These are phyloP conservation scores for Diaporthe caulivora DNA, from an alignment of 2,329 filamentous ascomycete genomes.

Conservation along the genomic window DNA sequence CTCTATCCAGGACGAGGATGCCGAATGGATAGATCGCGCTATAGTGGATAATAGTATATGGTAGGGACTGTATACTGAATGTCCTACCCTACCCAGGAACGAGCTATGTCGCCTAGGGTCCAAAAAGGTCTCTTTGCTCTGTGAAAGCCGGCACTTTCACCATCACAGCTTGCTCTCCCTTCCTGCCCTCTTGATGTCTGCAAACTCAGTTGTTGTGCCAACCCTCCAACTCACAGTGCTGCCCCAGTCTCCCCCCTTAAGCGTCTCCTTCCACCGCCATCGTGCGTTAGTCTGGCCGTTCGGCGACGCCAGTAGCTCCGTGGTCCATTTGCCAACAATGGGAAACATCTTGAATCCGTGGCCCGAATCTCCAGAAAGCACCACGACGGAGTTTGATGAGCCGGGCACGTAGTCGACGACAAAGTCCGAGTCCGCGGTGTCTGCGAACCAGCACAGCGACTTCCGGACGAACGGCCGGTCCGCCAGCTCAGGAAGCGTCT, in stretches of 20 bases:
- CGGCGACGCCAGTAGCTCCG: constrained; percentile 57
- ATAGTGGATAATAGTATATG: constrained; percentile 29
- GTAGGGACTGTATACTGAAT: neutral
- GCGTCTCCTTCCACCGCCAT: constrained; percentile 65
- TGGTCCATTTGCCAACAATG: constrained; percentile 67
- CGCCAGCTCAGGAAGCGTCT: constrained; percentile 65
- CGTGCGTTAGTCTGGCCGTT: constrained; percentile 55
- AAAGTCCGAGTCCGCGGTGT: constrained; percentile 71
- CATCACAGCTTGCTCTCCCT: constrained; percentile 21
- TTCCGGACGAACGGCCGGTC: constrained; percentile 68
- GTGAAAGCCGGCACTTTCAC: neutral
- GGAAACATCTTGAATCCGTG: constrained; percentile 75
- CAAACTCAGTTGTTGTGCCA: constrained; percentile 42
- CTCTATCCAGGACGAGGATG: constrained; percentile 29
- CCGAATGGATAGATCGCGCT: constrained; percentile 21
- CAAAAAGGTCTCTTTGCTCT: too few relatives aligned
- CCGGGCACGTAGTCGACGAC: constrained; percentile 70
- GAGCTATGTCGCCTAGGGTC: neutral
- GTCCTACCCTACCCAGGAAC: neutral
- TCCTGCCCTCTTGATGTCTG: constrained; percentile 19
- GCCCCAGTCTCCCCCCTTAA: constrained; percentile 39
- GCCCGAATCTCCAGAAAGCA: constrained; percentile 68
- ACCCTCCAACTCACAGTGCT: constrained; percentile 53
- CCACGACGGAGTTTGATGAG: constrained; percentile 61
- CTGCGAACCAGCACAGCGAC: constrained; percentile 74